phyloP scores from a whole-genome alignment of 768 basidiomycete species.

The Suillus plorans region DNA sequence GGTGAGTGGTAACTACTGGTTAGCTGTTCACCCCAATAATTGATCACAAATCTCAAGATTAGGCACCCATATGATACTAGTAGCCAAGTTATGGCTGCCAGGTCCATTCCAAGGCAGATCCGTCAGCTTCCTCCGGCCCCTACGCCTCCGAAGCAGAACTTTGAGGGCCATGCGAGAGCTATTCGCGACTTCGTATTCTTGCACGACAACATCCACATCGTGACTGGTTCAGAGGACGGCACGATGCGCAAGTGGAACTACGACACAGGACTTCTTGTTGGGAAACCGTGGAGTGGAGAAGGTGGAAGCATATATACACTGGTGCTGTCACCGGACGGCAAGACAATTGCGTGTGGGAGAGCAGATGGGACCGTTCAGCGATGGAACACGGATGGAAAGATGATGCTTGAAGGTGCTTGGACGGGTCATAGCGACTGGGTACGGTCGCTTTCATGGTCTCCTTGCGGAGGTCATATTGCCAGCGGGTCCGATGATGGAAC shows the following conservation, averaged over 20 bases:
- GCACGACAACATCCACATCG: neutral
- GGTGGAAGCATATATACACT: neutral
- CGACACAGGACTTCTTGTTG: neutral
- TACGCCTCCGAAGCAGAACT: neutral
- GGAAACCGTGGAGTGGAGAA: neutral
- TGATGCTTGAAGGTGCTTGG: neutral
- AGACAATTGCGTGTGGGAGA: neutral
- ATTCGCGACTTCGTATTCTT: neutral
- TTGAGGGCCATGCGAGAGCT: neutral
- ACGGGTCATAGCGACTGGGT: neutral
- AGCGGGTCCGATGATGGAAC: neutral
- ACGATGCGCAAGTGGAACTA: constrained; percentile 1
- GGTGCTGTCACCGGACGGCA: neutral
- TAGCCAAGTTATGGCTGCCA: neutral
- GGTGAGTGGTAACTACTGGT: neutral
- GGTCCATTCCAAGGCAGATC: neutral
- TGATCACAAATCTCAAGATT: neutral
- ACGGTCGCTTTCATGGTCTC: neutral
- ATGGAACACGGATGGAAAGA: neutral
- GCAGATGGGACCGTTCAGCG: neutral
- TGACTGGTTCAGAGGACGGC: neutral
- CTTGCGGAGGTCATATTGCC: neutral
- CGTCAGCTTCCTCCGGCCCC: neutral
- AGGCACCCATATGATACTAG: neutral
- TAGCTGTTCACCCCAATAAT: neutral